Percentiles rank a stretch among this genome's conserved stretches.
phyloP scores from a whole-genome alignment of 2,329 filamentous ascomycete genomes.

The Beauveria bassiana region DNA sequence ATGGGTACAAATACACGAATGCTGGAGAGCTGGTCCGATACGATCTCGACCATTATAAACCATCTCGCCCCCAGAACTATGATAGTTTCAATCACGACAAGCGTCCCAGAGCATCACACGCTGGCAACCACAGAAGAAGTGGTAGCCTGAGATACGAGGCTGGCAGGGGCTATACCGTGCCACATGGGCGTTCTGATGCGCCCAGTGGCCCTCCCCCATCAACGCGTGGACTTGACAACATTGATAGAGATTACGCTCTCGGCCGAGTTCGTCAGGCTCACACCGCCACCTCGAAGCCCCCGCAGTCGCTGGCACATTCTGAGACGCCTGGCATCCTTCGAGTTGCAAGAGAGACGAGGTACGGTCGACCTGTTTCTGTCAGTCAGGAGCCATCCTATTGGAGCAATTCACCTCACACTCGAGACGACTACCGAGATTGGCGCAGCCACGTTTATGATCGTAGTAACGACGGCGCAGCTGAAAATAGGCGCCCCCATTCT shows the following conservation, averaged over 20 bases:
- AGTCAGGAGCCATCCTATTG: constrained; percentile 43
- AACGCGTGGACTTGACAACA: constrained; percentile 63
- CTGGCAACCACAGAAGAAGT: constrained; percentile 32
- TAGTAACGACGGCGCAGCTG: constrained; percentile 17
- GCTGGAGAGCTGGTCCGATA: constrained; percentile 54
- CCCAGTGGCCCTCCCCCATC: constrained; percentile 55
- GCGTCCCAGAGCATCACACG: constrained; percentile 47
- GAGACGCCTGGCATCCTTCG: constrained; percentile 13
- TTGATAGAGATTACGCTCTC: constrained; percentile 47
- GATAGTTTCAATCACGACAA: constrained; percentile 50
- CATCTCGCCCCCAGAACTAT: constrained; percentile 34
- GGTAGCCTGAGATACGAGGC: neutral
- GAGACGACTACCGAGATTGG: constrained; percentile 39
- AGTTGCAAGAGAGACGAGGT: constrained; percentile 19
- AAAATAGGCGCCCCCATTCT: constrained; percentile 21
- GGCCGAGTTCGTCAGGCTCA: constrained; percentile 26
- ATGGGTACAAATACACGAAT: constrained; percentile 57
- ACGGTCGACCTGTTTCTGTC: constrained; percentile 41
- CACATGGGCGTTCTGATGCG: constrained; percentile 29
- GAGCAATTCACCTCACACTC: constrained; percentile 41
- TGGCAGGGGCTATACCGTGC: constrained; percentile 25
- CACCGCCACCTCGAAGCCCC: constrained; percentile 32
- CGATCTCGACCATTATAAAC: constrained; percentile 47
- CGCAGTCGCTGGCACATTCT: constrained; percentile 18
- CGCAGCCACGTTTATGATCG: constrained; percentile 33